Conservation (phyloP, 495 filamentous ascomycete species). For the Cenococcum geophilum region DNA sequence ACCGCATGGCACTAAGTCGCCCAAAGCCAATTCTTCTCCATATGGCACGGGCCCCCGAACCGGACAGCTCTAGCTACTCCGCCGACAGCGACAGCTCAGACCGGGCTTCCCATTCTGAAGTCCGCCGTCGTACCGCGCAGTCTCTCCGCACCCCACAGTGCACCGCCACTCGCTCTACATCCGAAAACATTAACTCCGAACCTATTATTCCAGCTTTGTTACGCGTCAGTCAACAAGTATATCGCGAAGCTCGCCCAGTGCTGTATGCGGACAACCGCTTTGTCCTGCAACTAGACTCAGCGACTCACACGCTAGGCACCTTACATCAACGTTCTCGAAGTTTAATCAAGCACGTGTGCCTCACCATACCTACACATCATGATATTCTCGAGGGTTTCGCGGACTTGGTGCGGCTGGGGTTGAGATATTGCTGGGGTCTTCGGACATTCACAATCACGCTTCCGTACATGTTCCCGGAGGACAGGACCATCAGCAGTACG, state of each 20-base stretch:
- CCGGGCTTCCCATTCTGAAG: background rate
- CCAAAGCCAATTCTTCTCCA: conserved; percentile 14
- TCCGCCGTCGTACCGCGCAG: background rate
- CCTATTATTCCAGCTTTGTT: conserved; percentile 17
- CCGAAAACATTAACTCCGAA: background rate
- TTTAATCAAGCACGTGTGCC: conserved; percentile 30
- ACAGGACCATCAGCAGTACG: background rate
- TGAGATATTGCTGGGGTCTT: conserved; percentile 37
- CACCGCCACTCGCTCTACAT: background rate
- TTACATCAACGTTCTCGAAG: conserved; percentile 34
- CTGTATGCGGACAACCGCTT: conserved; percentile 35
- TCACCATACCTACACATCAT: conserved; percentile 32
- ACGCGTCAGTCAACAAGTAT: conserved; percentile 25
- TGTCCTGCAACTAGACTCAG: conserved; percentile 28
- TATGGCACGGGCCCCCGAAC: conserved; percentile 1
- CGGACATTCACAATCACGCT: conserved; percentile 32
- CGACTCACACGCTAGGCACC: conserved; percentile 16
- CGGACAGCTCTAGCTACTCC: background rate
- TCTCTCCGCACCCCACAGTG: background rate
- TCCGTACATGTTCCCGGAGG: conserved; percentile 13
- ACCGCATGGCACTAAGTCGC: conserved; percentile 16
- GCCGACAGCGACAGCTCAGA: background rate
- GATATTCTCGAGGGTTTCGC: conserved; percentile 36
- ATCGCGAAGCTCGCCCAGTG: conserved; percentile 34
- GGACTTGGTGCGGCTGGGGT: conserved; percentile 32